phyloP scores from a whole-genome alignment of 2,329 filamentous ascomycete genomes.

The Pseudogymnoascus verrucosus region DNA sequence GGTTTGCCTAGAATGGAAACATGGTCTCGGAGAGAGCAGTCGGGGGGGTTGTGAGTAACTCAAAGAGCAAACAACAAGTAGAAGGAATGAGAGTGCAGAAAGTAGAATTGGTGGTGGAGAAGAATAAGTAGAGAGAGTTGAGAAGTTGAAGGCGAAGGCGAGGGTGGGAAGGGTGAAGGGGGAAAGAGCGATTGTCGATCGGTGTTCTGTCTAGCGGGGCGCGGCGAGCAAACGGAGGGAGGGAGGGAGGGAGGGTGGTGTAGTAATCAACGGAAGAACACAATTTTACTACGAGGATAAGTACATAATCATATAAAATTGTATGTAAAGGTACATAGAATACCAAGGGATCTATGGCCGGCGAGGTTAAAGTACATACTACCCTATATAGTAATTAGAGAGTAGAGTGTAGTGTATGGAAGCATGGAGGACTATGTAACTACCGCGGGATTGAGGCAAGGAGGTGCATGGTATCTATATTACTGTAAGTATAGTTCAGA shows the following conservation, averaged over 20 bases:
- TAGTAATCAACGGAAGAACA: slow-evolving; percentile 5
- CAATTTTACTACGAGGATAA: neutral
- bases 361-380: neutral
- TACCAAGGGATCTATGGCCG: neutral
- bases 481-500: neutral
- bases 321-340: neutral
- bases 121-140: neutral
- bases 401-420: neutral
- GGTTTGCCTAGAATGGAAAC: neutral
- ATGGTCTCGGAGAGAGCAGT: neutral
- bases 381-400: neutral
- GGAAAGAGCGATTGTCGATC: slow-evolving; percentile 3
- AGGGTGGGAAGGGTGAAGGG: slow-evolving; percentile 5
- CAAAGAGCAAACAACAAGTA: neutral
- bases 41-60: neutral
- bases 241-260: neutral
- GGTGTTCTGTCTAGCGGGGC: slow-evolving; percentile 6
- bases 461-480: neutral
- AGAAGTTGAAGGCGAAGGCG: slow-evolving; percentile 4
- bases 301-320: neutral
- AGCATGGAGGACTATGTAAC: neutral
- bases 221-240: neutral
- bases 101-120: neutral
- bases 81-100: neutral
- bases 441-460: neutral